Conservation (phyloP, 352 stramenopile genomes). For the Phytophthora sojae region DNA sequence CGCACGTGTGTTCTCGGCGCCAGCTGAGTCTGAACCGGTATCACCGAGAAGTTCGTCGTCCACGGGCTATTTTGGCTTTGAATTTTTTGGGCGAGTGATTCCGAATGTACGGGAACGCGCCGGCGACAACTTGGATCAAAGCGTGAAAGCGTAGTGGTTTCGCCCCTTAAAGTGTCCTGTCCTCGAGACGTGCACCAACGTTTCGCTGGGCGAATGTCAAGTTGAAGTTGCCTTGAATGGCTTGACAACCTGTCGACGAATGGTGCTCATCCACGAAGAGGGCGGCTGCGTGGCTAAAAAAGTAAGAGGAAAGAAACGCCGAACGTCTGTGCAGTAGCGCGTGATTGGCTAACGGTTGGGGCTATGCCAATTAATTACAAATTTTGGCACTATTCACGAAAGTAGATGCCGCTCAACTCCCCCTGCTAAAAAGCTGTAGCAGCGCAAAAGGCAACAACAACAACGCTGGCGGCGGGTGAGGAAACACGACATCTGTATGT, state of each 20-base stretch:
- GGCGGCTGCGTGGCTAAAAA: background rate
- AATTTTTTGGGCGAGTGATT: background rate
- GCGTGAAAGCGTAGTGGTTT: too few relatives aligned
- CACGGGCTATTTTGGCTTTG: background rate
- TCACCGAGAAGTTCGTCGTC: background rate
- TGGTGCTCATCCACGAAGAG: background rate
- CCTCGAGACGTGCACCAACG: too few relatives aligned
- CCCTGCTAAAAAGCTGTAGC: background rate
- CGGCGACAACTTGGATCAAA: too few relatives aligned
- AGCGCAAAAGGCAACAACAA: too few relatives aligned
- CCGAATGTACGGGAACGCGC: background rate
- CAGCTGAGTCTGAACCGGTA: background rate
- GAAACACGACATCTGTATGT: too few relatives aligned
- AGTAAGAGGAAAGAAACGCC: conserved; percentile 8
- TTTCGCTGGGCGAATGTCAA: background rate
- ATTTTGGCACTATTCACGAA: background rate
- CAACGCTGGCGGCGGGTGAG: too few relatives aligned
- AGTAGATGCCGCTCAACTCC: background rate
- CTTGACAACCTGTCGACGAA: conserved; percentile 1
- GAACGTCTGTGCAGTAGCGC: background rate
- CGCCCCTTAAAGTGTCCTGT: too few relatives aligned
- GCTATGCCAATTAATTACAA: background rate
- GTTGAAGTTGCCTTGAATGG: background rate
- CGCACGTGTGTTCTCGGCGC: background rate
- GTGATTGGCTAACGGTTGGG: background rate